Evolutionary conservation across 371 early-diverging fungal genomes (phyloP), one percentile per base, ranked within the genome.

Genomic region (Haplosporangium sp.): DNA sequence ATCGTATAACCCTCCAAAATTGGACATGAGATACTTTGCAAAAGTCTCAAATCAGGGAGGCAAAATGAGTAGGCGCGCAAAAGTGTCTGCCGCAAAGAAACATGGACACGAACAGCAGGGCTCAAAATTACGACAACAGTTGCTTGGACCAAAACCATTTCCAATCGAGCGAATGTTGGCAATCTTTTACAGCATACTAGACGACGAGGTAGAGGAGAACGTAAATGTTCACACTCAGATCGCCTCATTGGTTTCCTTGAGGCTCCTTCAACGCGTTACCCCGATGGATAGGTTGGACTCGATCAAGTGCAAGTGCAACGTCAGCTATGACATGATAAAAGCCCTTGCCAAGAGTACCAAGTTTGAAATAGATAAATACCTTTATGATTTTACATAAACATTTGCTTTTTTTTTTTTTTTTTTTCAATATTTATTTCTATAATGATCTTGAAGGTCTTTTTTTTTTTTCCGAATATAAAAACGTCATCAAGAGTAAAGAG

Each of bases 141-240:
- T 96, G 4, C 82, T 94, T 10, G 97, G 98, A 0, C 97, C 98
- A 0, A 95, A 94, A 72, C 77, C 93, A 4, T 97, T 97, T 83
- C 93, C 94, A 0, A 85, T 97, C 9, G 98, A 98, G 70, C 92
- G 98, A 39, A 91, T 97, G 94, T 83, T 97, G 74, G 97, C 97
- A 40, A 97, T 98, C 47, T 97, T 97, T 84, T 95, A 96, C 72
- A 92, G 93, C 79, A 96, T 97, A 55, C 77, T 95, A 34, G 84
- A 89, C 0, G 82, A 93, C 1, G 92, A 93, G 53, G 88, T 89
- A 63, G 88, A 90, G 3, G 88, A 96, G 34, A 94, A 96, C 71
- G 91, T 96, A 45, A 92, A 96, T 55, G 84, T 85, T 27, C 95
- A 95, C 86, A 92, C 92, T 2, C 85, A 95, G 89, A 92, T 95